These are phyloP conservation scores for Metschnikowia picachoensis DNA, from an alignment of 805 yeast genomes.

Conservation along the genomic window DNA sequence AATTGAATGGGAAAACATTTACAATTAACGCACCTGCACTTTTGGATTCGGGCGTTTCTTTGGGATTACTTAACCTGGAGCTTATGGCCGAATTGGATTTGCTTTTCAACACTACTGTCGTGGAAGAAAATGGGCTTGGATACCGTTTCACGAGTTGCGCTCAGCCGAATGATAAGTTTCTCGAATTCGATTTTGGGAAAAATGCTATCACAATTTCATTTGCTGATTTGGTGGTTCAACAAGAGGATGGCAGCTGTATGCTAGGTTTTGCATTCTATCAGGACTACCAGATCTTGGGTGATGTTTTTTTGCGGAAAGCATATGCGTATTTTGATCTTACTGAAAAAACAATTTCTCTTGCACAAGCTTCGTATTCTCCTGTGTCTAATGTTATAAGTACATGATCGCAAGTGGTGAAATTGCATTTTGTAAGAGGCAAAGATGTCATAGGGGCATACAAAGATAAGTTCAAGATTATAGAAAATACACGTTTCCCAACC, in stretches of 20 bases:
- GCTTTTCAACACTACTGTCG: constrained; percentile 9
- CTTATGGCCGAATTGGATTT: constrained; percentile 11
- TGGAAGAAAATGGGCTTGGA: constrained; percentile 3
- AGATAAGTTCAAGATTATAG: too few species aligned
- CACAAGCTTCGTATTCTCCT: constrained; percentile 11
- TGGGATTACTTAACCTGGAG: constrained; percentile 7
- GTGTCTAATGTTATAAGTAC: constrained; percentile 11
- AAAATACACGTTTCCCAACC: too few species aligned
- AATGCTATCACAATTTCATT: constrained; percentile 6
- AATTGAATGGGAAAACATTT: constrained; percentile 7
- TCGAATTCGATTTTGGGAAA: constrained; percentile 12
- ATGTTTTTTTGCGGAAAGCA: constrained; percentile 18
- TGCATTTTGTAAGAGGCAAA: too few species aligned
- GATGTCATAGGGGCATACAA: too few species aligned
- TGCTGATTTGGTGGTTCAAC: constrained; percentile 7
- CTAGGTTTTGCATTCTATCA: constrained; percentile 12
- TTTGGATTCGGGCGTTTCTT: constrained; percentile 14
- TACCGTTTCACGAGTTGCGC: constrained; percentile 12
- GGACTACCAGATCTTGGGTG: constrained; percentile 14
- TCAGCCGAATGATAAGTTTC: constrained; percentile 13
- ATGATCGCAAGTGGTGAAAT: neutral
- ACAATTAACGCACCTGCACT: constrained; percentile 6
- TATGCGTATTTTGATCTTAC: constrained; percentile 17
- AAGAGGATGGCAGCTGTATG: constrained; percentile 10
- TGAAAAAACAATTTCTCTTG: constrained; percentile 14